phyloP scores from a whole-genome alignment of 768 basidiomycete genomes.

The Lactifluus pinguis region DNA sequence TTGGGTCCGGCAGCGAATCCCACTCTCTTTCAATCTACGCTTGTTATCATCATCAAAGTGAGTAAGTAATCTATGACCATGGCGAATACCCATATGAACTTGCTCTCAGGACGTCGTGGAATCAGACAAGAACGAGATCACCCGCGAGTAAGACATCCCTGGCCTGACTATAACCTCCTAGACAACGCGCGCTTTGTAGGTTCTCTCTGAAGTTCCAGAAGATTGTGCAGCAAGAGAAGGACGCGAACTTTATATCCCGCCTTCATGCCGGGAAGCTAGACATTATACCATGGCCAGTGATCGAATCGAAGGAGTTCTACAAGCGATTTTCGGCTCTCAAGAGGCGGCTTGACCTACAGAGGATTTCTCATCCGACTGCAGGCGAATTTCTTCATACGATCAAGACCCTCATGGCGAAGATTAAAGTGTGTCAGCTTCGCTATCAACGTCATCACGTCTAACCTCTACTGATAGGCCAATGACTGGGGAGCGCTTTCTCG shows the following conservation, averaged over 20 bases:
- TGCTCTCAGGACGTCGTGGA: conserved; percentile 48
- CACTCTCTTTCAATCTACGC: too few relatives aligned
- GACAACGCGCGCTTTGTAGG: conserved; percentile 26
- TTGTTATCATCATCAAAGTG: too few relatives aligned
- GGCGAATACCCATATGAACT: conserved; percentile 26
- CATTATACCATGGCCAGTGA: conserved; percentile 60
- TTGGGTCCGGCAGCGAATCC: conserved; percentile 53
- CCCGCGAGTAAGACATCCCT: conserved; percentile 50
- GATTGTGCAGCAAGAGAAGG: conserved; percentile 54
- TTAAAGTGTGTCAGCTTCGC: too few relatives aligned
- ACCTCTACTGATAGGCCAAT: too few relatives aligned
- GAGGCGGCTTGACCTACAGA: conserved; percentile 38
- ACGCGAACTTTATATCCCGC: conserved; percentile 52
- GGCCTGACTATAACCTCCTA: too few relatives aligned
- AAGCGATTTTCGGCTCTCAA: conserved; percentile 44
- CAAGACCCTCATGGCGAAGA: too few relatives aligned
- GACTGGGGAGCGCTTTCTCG: too few relatives aligned
- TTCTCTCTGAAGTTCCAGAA: conserved; percentile 49
- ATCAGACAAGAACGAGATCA: conserved; percentile 48
- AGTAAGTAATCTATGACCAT: too few relatives aligned
- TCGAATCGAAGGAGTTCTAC: too few relatives aligned
- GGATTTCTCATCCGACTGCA: conserved; percentile 38
- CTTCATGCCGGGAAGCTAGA: conserved; percentile 46
- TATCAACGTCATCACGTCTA: too few relatives aligned
- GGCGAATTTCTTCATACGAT: too few relatives aligned